Evolutionary conservation across 2,329 filamentous ascomycete species (phyloP), one percentile per base, ranked within the genome.

Genomic region (Ophiostoma sp.): DNA sequence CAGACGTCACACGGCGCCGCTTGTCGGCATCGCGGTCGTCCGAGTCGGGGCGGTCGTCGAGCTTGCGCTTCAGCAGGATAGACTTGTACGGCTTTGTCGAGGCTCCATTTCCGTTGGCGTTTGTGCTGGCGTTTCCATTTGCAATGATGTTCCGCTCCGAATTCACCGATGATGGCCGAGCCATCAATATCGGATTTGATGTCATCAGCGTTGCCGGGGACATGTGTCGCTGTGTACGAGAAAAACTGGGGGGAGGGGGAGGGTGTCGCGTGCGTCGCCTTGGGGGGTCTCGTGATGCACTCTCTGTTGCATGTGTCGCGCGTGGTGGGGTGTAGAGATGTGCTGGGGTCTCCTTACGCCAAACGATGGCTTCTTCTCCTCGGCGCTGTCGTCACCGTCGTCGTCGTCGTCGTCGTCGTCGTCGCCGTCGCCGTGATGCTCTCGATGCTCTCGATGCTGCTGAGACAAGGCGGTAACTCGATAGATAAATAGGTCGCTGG

Each of bases 41-140:
- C 27, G 52, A 52, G 17, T 70, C 71, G 69, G 23, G 31, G 8
- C 68, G 52, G 67, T 71, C 73, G 39, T 31, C 70, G 11, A 69
- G 31, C 41, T 73, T 73, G 6, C 72, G 68, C 57, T 73, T 73
- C 54, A 67, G 69, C 35, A 73, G 67, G 20, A 73, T 74, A 15
- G 73, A 73, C 62, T 73, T 74, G 65, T 72, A 70, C 5, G 70
- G 62, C 41, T 65, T 67, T 67, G 65, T 17, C 20, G 62, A 7
- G 33, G 20, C n/a, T 23, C 33, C 62, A n/a, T 36, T 39, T 65
- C 11, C 20, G 5, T 31, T n/a, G n/a, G 52, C n/a, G 52, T 10
- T 27, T 27, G n/a, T 8, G 23, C 27, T 65, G 15, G 15, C 17
- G 62, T 20, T 65, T 20, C 20, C 44, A 20, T 39, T 68, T 36